Evolutionary conservation across 805 yeast genomes (phyloP).

Genomic region (Candida odintsovae): DNA sequence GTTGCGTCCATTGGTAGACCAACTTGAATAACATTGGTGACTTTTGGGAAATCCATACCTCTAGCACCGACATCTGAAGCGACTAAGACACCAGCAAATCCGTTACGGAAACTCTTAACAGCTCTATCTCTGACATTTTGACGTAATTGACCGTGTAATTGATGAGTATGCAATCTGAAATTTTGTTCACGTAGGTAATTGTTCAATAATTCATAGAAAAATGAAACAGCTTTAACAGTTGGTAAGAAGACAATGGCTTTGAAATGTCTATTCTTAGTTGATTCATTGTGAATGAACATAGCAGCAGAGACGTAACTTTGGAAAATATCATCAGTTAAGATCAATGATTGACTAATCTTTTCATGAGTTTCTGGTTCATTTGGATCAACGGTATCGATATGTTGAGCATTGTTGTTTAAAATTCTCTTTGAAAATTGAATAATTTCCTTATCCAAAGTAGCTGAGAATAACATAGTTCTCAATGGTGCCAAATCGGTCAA

Average conservation of each 20-base stretch:
- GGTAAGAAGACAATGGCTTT: constrained; percentile 84
- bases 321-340: constrained; percentile 46
- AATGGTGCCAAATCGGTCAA: constrained; percentile 31
- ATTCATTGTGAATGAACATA: constrained; percentile 37
- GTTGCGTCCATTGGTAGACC: constrained; percentile 70
- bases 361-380: constrained; percentile 76
- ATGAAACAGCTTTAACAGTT: constrained; percentile 60
- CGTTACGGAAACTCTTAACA: constrained; percentile 46
- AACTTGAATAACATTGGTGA: constrained; percentile 78
- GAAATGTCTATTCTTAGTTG: constrained; percentile 38
- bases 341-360: constrained; percentile 63
- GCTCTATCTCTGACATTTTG: constrained; percentile 63
- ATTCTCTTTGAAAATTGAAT: constrained; percentile 55
- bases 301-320: constrained; percentile 57
- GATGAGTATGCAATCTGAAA: constrained; percentile 26
- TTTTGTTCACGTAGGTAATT: constrained; percentile 17
- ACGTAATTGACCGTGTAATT: constrained; percentile 69
- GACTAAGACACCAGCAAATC: constrained; percentile 52
- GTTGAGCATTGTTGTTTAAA: constrained; percentile 50
- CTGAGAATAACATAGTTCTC: constrained; percentile 78
- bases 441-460: constrained; percentile 74
- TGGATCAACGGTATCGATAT: constrained; percentile 68
- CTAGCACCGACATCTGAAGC: constrained; percentile 94
- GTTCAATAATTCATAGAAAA: constrained; percentile 30
- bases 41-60: constrained; percentile 92